Percentiles rank a stretch among this genome's conserved stretches.
Conservation (phyloP, 306 rosid species). For the Medicago ruthenica region DNA sequence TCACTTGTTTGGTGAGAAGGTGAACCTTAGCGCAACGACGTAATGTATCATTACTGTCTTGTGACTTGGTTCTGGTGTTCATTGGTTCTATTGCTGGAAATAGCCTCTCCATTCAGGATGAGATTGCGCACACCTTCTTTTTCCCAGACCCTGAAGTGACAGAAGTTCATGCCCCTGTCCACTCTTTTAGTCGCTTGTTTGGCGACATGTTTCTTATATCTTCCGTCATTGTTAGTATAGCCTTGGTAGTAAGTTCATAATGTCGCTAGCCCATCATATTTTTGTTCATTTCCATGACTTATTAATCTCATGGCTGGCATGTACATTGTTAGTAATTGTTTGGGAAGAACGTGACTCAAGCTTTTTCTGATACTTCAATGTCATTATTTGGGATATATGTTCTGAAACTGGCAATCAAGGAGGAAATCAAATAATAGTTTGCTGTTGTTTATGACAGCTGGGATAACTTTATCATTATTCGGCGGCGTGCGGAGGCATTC, state of each 20-base stretch:
- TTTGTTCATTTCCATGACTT: slow-evolving; percentile 23
- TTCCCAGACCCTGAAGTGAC: background rate
- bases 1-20: slow-evolving; percentile 12
- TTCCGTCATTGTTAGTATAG: slow-evolving; percentile 18
- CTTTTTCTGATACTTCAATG: slow-evolving; percentile 13
- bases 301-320: slow-evolving; percentile 18
- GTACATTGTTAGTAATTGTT: slow-evolving; percentile 28
- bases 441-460: slow-evolving; percentile 61
- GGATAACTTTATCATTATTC: slow-evolving; percentile 83
- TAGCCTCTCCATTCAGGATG: slow-evolving; percentile 7
- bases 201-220: slow-evolving; percentile 26
- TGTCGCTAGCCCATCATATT: slow-evolving; percentile 11
- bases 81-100: slow-evolving; percentile 26
- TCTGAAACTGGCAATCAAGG: slow-evolving; percentile 26
- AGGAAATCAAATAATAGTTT: slow-evolving; percentile 36
- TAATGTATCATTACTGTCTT: background rate
- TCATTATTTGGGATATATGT: slow-evolving; percentile 22
- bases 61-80: slow-evolving; percentile 32
- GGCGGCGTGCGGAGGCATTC: slow-evolving; percentile 91
- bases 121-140: slow-evolving; percentile 11
- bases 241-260: slow-evolving; percentile 34
- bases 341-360: slow-evolving; percentile 25
- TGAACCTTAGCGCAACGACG: slow-evolving; percentile 22
- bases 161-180: slow-evolving; percentile 19
- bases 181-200: slow-evolving; percentile 20